A percentile compares a stretch with the other conserved stretches of the same genome.
phyloP scores from a whole-genome alignment of 176 grass and related monocot species.

The Olyra latifolia region DNA sequence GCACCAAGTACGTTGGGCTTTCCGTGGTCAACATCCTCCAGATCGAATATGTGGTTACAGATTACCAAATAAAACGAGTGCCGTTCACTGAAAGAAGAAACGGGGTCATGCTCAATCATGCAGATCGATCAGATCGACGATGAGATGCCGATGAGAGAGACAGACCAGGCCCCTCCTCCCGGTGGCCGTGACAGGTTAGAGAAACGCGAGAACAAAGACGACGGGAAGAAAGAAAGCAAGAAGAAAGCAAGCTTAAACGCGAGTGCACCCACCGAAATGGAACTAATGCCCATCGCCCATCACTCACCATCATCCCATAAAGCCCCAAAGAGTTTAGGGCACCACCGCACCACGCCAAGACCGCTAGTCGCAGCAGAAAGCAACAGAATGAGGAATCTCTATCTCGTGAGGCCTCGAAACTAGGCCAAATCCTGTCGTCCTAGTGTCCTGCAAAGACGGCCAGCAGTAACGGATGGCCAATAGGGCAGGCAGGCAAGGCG shows the following conservation, averaged over 20 bases:
- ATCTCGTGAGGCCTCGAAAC: neutral
- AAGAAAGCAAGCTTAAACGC: neutral
- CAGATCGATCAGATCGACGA: neutral
- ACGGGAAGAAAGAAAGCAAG: no score
- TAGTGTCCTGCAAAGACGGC: neutral
- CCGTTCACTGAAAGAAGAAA: neutral
- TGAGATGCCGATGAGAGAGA: neutral
- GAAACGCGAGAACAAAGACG: constrained; percentile 29
- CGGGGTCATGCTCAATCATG: neutral
- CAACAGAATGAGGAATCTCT: constrained; percentile 42
- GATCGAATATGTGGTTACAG: neutral
- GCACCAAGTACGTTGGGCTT: neutral
- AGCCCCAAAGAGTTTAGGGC: constrained; percentile 30
- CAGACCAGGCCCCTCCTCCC: neutral
- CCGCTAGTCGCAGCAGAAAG: neutral
- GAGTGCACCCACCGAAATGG: constrained; percentile 29
- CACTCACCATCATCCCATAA: constrained; percentile 30
- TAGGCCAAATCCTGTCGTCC: constrained; percentile 38
- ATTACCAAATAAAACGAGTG: neutral
- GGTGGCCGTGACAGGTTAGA: constrained; percentile 8
- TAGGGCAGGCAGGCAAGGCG: neutral
- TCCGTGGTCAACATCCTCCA: neutral
- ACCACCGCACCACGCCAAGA: neutral
- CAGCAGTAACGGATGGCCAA: neutral
- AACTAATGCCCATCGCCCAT: constrained; percentile 47